phyloP scores from a whole-genome alignment of 176 grass and related monocot species.

The Oryza glumipatula region DNA sequence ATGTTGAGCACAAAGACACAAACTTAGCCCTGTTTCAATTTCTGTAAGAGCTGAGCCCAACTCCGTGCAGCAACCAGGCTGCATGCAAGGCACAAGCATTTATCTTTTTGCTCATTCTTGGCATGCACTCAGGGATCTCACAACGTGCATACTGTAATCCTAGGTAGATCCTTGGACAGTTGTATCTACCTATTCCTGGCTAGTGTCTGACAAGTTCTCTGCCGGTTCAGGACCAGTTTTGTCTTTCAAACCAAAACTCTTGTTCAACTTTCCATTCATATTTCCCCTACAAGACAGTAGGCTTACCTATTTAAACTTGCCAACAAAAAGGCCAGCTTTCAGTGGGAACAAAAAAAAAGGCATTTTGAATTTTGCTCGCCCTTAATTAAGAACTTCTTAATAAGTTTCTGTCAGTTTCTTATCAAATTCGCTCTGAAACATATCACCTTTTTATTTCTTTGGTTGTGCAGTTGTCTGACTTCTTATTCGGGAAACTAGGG shows the following conservation, averaged over 20 bases:
- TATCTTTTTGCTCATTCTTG: neutral
- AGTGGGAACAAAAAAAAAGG: neutral
- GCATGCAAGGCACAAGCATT: neutral
- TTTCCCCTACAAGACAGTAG: neutral
- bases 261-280: neutral
- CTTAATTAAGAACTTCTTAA: conserved; percentile 13
- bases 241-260: conserved; percentile 15
- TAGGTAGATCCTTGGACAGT: neutral
- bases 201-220: neutral
- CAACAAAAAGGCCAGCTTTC: neutral
- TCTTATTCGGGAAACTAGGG: conserved; percentile 70
- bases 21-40: neutral
- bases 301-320: neutral
- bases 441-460: conserved; percentile 37
- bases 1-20: neutral
- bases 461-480: conserved; percentile 66
- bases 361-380: neutral
- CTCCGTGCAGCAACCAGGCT: neutral
- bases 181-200: conserved; percentile 10
- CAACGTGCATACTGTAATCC: neutral
- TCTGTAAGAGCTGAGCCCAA: conserved; percentile 25
- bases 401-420: conserved; percentile 17
- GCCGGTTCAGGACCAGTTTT: neutral
- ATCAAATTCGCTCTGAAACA: conserved; percentile 27
- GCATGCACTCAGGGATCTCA: conserved; percentile 14